These are phyloP conservation scores for Colletotrichum higginsianum DNA, from an alignment of 2,329 filamentous ascomycete genomes.

Conservation along the genomic window DNA sequence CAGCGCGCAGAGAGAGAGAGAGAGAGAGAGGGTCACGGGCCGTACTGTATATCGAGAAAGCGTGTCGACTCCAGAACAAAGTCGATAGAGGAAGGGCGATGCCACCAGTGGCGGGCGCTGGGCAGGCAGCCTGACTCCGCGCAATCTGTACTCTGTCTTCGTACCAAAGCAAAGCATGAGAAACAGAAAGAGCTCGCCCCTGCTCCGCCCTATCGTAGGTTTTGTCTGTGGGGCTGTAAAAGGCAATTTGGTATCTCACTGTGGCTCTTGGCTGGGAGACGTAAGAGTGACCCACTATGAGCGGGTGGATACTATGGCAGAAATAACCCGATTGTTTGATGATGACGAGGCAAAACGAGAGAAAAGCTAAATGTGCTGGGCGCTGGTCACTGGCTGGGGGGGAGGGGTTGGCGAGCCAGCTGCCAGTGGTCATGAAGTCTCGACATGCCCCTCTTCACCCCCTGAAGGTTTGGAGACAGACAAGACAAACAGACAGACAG, in stretches of 20 bases:
- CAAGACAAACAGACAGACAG: not conserved
- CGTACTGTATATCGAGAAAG: not conserved
- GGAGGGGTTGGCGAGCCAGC: conserved; percentile 17
- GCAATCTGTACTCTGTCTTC: too few relatives aligned
- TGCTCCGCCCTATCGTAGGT: conserved; percentile 40
- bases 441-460: conserved; percentile 6
- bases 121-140: conserved; percentile 6
- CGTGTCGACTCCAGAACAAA: not conserved
- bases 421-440: not conserved
- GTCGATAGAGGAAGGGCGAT: not conserved
- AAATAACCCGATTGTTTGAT: conserved; percentile 44
- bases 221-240: conserved; percentile 40
- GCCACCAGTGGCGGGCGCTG: not conserved
- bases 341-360: conserved; percentile 41
- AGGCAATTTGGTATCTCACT: conserved; percentile 36
- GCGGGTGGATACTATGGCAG: conserved; percentile 36
- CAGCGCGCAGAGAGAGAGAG: not conserved
- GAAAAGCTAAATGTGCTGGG: conserved; percentile 36
- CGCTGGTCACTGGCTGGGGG: not conserved
- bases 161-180: conserved; percentile 2
- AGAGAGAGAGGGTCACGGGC: too few relatives aligned
- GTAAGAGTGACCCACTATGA: conserved; percentile 10
- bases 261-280: conserved; percentile 28
- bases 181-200: conserved; percentile 34
- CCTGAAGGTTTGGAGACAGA: not conserved